Evolutionary conservation across 371 early-diverging fungal species (phyloP), one percentile per base, ranked within the genome.

Genomic region (Apophysomyces sp.): DNA sequence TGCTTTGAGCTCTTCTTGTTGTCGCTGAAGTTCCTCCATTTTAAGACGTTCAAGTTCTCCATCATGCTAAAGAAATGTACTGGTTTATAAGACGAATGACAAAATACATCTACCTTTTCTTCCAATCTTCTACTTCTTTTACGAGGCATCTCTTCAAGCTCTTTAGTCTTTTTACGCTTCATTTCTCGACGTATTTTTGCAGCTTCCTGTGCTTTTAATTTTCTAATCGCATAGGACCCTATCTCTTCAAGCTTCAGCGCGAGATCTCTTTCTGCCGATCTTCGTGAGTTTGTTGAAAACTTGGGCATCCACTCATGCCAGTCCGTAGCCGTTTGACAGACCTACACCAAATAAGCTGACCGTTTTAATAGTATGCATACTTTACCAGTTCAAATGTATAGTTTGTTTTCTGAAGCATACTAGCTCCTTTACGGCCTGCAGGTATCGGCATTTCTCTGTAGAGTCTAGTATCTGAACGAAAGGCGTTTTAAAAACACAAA

Each of bases 331-430:
- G 44, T 51, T 24, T 32, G n/a, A 21, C 32, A 28, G 27, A 59
- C 18, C 60, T 59, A 44, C 2, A 3, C 21, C 9, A 9, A 9
- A 2, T 44, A 44, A 21, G 21, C 49, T 21, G 3, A 34, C 11
- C 1, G 13, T 34, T 1, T 16, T 44, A 8, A 21, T 44, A 9
- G 11, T 16, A 37, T 44, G 2, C 8, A 44, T 44, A 21, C 8
- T 30, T 31, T 59, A 59, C 60, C 51, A 59, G 21, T 49, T 59
- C 52, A 51, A 59, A 59, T 28, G 60, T 59, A 27, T 59, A 59
- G n/a, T 52, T 51, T 16, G 54, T 30, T 27, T 31, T 28, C 15
- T 53, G 15, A 16, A 53, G 29, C 54, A 53, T 53, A 15, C 4
- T 31, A 16, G 11, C 26, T 6, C 36, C 51, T 18, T 30, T 32